Evolutionary conservation across 2,329 filamentous ascomycete genomes (phyloP).

Genomic region (Diaporthe sp.): DNA sequence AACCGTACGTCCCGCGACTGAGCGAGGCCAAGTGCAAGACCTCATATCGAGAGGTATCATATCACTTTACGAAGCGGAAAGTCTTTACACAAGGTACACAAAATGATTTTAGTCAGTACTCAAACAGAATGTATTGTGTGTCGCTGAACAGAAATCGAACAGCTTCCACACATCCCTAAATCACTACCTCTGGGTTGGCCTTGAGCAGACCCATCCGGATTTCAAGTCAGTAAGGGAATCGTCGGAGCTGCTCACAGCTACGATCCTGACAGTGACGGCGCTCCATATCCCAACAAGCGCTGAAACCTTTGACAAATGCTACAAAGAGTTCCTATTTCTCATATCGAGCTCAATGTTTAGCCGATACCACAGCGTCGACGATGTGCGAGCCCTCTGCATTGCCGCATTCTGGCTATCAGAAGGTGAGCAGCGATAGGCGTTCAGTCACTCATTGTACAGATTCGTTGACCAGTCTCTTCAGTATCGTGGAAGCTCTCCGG

Average conservation of each 20-base stretch:
- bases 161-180: neutral
- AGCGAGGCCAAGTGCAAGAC: too few species aligned
- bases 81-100: neutral
- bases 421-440: neutral
- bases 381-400: constrained; percentile 70
- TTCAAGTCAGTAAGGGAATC: too few species aligned
- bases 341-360: constrained; percentile 70
- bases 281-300: neutral
- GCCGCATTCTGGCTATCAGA: constrained; percentile 75
- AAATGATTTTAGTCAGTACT: neutral
- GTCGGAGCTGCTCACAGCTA: too few species aligned
- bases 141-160: neutral
- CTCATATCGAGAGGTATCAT: too few species aligned
- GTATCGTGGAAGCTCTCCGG: neutral
- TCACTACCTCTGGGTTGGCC: neutral
- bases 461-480: neutral
- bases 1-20: too few species aligned
- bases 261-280: neutral
- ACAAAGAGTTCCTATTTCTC: constrained; percentile 64
- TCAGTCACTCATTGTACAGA: neutral
- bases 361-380: constrained; percentile 68
- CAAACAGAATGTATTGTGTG: neutral
- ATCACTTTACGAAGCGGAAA: too few species aligned
- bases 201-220: too few species aligned
- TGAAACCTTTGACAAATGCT: neutral